A percentile compares a stretch with the other conserved stretches of the same genome.
phyloP scores from a whole-genome alignment of 805 yeast species.

The Cyberlindnera xishuangbannaensis region DNA sequence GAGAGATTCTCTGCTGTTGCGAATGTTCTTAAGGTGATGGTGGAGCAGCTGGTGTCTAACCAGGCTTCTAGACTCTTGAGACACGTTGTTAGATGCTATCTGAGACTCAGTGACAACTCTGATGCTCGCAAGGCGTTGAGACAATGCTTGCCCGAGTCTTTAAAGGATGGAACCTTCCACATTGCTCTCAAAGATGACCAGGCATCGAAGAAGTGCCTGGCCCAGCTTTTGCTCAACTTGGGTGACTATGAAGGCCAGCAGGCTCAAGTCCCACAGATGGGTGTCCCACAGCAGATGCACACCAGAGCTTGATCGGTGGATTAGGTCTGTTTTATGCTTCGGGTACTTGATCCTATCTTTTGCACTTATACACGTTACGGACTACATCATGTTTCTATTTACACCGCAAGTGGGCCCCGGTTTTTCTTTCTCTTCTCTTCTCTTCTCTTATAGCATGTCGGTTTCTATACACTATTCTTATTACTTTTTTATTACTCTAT shows the following conservation, averaged over 20 bases:
- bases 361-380: too few species aligned
- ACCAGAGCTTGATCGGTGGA: too few species aligned
- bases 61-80: conserved; percentile 82
- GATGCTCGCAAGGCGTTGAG: conserved; percentile 87
- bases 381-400: too few species aligned
- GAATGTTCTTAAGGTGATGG: conserved; percentile 80
- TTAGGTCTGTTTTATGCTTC: too few species aligned
- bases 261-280: too few species aligned
- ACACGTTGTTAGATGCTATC: conserved; percentile 90
- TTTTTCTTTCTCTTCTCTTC: too few species aligned
- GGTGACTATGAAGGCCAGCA: conserved; percentile 33
- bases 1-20: conserved; percentile 94
- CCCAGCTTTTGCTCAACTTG: conserved; percentile 71
- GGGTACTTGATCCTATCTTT: too few species aligned
- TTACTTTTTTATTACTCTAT: too few species aligned
- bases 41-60: conserved; percentile 70
- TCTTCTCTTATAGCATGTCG: too few species aligned
- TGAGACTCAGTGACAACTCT: conserved; percentile 81
- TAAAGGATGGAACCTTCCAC: conserved; percentile 82
- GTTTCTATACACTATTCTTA: too few species aligned
- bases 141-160: conserved; percentile 77
- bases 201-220: conserved; percentile 80
- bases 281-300: too few species aligned
- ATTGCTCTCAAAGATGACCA: conserved; percentile 76
- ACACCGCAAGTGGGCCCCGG: too few species aligned